Conservation (phyloP, 1,284 basidiomycete species). For the Apiotrichum mycotoxinovorans region DNA sequence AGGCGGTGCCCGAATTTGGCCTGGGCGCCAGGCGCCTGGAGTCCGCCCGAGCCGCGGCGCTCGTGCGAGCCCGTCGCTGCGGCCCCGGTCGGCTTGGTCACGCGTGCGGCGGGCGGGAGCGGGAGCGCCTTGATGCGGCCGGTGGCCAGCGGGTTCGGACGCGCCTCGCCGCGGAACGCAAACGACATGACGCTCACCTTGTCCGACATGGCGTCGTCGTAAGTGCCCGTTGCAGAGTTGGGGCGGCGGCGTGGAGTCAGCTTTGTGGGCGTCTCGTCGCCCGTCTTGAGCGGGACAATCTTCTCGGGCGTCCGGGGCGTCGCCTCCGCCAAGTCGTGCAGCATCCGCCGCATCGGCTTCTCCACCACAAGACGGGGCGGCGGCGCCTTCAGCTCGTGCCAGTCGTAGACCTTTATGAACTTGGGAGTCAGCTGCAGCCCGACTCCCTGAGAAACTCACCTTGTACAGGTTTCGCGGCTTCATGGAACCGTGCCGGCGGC, state of each 20-base stretch:
- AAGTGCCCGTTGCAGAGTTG: background rate
- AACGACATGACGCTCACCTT: constrained; percentile 41
- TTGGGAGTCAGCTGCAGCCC: constrained; percentile 7
- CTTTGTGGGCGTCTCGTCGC: constrained; percentile 10
- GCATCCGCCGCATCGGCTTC: constrained; percentile 2
- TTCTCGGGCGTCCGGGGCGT: constrained; percentile 4
- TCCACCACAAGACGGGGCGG: background rate
- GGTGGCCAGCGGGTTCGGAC: constrained; percentile 3
- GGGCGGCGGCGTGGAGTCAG: constrained; percentile 7
- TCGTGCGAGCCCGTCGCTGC: constrained; percentile 1
- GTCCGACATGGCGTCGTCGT: constrained; percentile 25
- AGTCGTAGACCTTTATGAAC: constrained; percentile 71
- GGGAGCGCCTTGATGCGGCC: background rate
- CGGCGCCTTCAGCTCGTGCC: constrained; percentile 51
- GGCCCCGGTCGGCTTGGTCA: constrained; percentile 3
- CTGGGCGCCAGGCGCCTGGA: constrained; percentile 29
- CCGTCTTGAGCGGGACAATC: constrained; percentile 10
- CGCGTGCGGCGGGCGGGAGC: background rate
- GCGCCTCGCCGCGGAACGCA: constrained; percentile 31
- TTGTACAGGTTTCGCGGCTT: constrained; percentile 86
- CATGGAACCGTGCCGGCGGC: constrained; percentile 65
- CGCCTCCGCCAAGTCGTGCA: constrained; percentile 11
- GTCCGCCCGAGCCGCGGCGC: constrained; percentile 20
- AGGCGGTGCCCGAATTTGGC: constrained; percentile 46
- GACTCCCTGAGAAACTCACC: constrained; percentile 50